Percentiles rank a stretch among this genome's conserved stretches.
Conservation (phyloP, 2,329 filamentous ascomycete genomes). For the Drechslerella dactyloides region DNA sequence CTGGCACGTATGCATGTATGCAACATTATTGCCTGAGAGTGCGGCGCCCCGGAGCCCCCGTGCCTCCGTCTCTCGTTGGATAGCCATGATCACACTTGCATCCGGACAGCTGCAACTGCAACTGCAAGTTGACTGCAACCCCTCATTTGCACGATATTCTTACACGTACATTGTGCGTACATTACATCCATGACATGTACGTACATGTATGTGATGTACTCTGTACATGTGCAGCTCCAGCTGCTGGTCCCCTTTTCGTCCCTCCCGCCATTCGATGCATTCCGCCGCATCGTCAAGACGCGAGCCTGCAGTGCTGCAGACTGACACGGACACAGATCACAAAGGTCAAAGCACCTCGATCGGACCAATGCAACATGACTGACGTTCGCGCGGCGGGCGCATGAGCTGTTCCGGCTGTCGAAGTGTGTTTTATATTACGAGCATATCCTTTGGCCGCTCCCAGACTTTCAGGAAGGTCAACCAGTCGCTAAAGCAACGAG, state of each 20-base stretch:
- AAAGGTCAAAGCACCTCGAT: neutral
- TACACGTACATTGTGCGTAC: too few species aligned
- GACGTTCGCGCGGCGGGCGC: conserved; percentile 1
- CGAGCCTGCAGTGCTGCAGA: neutral
- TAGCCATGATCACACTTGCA: neutral
- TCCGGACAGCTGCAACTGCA: neutral
- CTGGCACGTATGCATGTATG: neutral
- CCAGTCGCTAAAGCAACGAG: conserved; percentile 45
- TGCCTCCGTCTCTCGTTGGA: conserved; percentile 29
- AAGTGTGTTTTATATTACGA: conserved; percentile 42
- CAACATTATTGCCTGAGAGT: conserved; percentile 6
- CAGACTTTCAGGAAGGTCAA: conserved; percentile 42
- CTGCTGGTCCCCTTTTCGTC: neutral
- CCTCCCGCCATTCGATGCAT: neutral
- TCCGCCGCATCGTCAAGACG: neutral
- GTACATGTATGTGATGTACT: too few species aligned
- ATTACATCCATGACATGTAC: too few species aligned
- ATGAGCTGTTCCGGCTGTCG: conserved; percentile 7
- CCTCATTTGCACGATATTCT: too few species aligned
- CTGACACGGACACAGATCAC: neutral
- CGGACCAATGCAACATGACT: conserved; percentile 4
- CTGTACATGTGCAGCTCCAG: too few species aligned
- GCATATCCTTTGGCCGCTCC: conserved; percentile 17
- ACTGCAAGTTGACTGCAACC: too few species aligned
- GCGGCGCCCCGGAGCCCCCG: neutral